phyloP scores from a whole-genome alignment of 169 alveolate genomes.

The Plasmodium vivax region DNA sequence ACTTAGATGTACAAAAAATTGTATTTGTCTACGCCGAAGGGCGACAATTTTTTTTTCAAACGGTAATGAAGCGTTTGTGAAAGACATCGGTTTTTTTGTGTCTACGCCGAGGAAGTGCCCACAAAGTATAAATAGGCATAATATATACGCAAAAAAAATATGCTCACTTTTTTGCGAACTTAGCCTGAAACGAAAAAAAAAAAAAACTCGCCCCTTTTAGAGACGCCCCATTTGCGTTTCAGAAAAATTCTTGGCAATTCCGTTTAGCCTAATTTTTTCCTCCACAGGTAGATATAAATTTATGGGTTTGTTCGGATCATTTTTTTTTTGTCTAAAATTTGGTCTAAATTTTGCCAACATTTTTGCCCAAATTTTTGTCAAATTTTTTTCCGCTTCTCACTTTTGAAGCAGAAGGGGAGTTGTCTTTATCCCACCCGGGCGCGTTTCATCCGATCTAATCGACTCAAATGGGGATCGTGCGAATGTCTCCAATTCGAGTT shows the following conservation, averaged over 20 bases:
- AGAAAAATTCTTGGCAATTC: background rate
- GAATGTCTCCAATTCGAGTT: background rate
- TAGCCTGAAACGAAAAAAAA: background rate
- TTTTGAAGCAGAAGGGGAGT: background rate
- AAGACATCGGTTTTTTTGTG: background rate
- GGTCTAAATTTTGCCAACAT: background rate
- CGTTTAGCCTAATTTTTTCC: background rate
- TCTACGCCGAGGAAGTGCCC: too few relatives aligned
- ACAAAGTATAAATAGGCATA: too few relatives aligned
- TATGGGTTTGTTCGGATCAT: background rate
- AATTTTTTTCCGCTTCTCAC: background rate
- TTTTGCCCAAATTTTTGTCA: background rate
- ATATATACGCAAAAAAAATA: too few relatives aligned
- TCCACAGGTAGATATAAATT: background rate
- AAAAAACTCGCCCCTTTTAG: background rate
- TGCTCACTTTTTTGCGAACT: too few relatives aligned
- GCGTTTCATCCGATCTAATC: background rate
- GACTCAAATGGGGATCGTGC: background rate
- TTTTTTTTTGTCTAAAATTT: background rate
- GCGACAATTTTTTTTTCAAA: background rate
- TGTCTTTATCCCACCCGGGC: background rate
- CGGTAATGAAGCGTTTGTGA: background rate
- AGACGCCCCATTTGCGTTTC: background rate
- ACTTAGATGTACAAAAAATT: background rate
- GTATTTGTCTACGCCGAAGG: background rate